Conservation (phyloP, 345 rosid genomes). For the Murraya paniculata region DNA sequence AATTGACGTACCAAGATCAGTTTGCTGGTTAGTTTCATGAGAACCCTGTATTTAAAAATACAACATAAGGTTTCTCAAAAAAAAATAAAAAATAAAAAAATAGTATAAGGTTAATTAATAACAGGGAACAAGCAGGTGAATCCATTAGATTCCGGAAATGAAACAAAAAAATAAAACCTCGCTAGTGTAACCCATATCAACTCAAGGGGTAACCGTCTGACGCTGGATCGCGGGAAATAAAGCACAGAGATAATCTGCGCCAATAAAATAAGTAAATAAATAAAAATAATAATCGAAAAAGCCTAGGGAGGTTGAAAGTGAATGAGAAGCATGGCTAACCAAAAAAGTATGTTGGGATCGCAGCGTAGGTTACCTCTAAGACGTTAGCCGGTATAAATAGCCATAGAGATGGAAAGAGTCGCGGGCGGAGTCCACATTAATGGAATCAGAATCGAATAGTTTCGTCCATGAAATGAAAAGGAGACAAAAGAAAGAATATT, state of each 20-base stretch:
- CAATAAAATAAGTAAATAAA: not conserved
- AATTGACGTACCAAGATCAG: slow-evolving; percentile 53
- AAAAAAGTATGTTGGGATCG: slow-evolving; percentile 10
- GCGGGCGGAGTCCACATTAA: not conserved
- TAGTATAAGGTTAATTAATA: not conserved
- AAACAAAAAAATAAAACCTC: slow-evolving; percentile 19
- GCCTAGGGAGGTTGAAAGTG: not conserved
- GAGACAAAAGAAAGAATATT: not conserved
- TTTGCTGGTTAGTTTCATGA: slow-evolving; percentile 46
- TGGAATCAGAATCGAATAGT: slow-evolving; percentile 12
- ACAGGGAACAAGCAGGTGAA: slow-evolving; percentile 3
- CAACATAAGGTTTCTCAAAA: no score
- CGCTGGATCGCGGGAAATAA: slow-evolving; percentile 13
- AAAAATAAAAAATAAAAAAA: no score
- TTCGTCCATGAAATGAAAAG: slow-evolving; percentile 3
- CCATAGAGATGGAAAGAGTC: not conserved
- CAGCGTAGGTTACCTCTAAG: slow-evolving; percentile 10
- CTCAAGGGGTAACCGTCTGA: slow-evolving; percentile 15
- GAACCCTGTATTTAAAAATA: slow-evolving; percentile 38
- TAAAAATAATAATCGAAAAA: not conserved
- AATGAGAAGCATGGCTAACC: not conserved
- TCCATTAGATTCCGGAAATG: not conserved
- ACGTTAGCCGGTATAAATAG: not conserved
- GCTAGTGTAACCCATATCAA: slow-evolving; percentile 31
- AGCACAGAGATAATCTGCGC: slow-evolving; percentile 13